Base-by-base conservation (phyloP, 192 early-diverging fungal genomes). In the Jimgerdemannia flammicorona region DNA sequence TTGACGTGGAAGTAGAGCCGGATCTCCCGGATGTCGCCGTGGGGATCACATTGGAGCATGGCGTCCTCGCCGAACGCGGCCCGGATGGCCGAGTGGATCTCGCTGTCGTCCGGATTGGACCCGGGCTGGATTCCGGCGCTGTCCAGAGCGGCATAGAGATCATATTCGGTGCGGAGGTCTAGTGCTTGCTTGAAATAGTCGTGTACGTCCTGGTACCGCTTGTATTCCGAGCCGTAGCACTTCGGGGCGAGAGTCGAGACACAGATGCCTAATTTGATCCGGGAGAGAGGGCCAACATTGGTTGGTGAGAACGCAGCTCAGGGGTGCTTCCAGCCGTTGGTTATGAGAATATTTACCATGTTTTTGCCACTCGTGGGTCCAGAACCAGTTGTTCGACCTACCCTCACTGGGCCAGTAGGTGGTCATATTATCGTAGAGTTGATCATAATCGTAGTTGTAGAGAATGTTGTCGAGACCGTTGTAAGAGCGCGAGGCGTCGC, bases 361-460 rank as follows among this genome's bases (percentile, higher is more conserved):
- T 85, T 95, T 95, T 84, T 77, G 79, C 90, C 90, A 95, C 70
- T 95, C 93, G 76, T 95, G 93, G 4, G 88, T 77, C 91, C 91
- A 93, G 81, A 95, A 92, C 79, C 83, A 88, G 82, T 93, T 89
- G 82, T 94, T 89, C 82, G 91, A 87, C 41, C 90, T 40, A 64
- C 59, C 88, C 80, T 90, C 88, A 1, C 87, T 90, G 66, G 87
- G 81, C 92, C 92, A 95, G 75, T 88, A 88, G 1, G 80, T 86
- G 71, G 84, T 79, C 88, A 95, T 85, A 20, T 87, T 70, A 43
- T 74, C 69, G 42, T 77, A 19, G n/a, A 86, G 78, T 40, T 78
- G 77, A 43, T 76, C 44, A 3, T 78, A 42, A 39, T 85, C 87
- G n/a, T 77, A 75, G 42, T 79, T 78, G 9, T 78, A 74, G 18